Base-by-base conservation (phyloP, 2,329 filamentous ascomycete species). In the Colletotrichum sp. region DNA sequence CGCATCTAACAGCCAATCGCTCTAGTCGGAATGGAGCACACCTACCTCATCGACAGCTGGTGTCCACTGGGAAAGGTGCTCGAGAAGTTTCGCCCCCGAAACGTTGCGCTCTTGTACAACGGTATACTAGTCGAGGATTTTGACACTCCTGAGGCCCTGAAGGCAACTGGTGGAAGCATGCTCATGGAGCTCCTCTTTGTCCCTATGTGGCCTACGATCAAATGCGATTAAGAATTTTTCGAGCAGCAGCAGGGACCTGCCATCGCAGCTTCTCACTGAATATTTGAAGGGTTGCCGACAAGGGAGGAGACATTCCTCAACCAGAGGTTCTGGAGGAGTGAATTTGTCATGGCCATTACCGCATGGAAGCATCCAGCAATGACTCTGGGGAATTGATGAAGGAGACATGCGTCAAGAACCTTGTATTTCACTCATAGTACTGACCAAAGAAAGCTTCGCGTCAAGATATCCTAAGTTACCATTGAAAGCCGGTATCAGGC, bases 271-370 rank as follows among this genome's bases (percentile, higher is more conserved):
- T 49, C 5, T 49, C 18, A 2, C 36, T 44, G 0, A 7, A 49
- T 2, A 21, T n/a, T n/a, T n/a, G 1, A 1, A n/a, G 12, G 9
- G 18, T 49, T 49, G 39, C 39, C 18, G 39, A 49, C 9, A 12
- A 21, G 39, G 18, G 39, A 49, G 39, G 18, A 2, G 0, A 49
- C 18, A 0, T 12, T 21, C 4, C 39, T 49, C 39, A 21, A 49
- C 9, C 9, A n/a, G 18, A 21, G 5, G 10, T 49, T n/a, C 18
- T 12, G 4, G 3, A 3, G 18, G 18, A 49, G 2, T 49, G 10
- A 1, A 49, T 49, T 6, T 12, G 18, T n/a, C 16, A 3, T 12
- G 39, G 18, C 1, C 0, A 49, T 2, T 2, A 2, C 18, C 9
- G 39, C 9, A n/a, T 49, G 39, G 18, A 49, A 49, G 39, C 39